A percentile compares a stretch with the other conserved stretches of the same genome.
Evolutionary conservation across 2,329 filamentous ascomycete species (phyloP).

Genomic region (Trichophyton simii): DNA sequence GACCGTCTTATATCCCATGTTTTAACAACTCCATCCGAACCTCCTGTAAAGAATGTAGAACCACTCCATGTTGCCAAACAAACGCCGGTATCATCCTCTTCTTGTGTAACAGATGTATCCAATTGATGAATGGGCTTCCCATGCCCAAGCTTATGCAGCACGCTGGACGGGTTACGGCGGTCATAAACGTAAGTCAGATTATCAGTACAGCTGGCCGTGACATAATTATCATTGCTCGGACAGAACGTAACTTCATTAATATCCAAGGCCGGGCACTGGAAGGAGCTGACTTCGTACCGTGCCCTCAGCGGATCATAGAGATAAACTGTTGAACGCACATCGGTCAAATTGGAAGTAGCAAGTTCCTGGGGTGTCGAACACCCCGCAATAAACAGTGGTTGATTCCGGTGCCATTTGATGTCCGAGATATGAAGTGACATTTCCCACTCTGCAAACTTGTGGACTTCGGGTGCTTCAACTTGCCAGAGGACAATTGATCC

Average conservation of each 20-base stretch:
- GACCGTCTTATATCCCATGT: constrained; percentile 46
- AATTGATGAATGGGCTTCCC: constrained; percentile 40
- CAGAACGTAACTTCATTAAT: constrained; percentile 49
- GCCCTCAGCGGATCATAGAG: constrained; percentile 36
- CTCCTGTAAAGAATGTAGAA: constrained; percentile 45
- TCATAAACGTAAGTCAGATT: constrained; percentile 51
- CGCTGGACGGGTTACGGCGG: constrained; percentile 32
- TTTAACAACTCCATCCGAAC: constrained; percentile 49
- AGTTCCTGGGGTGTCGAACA: constrained; percentile 15
- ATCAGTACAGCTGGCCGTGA: constrained; percentile 49
- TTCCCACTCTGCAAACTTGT: constrained; percentile 15
- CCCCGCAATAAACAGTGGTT: constrained; percentile 41
- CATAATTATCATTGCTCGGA: constrained; percentile 33
- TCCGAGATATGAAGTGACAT: constrained; percentile 46
- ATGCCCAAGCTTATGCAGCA: constrained; percentile 41
- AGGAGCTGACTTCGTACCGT: constrained; percentile 31
- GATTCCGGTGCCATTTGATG: constrained; percentile 42
- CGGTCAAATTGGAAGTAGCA: constrained; percentile 20
- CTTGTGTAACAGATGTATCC: constrained; percentile 26
- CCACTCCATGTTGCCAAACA: constrained; percentile 47
- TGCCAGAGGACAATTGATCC: neutral
- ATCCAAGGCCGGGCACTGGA: constrained; percentile 47
- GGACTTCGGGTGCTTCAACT: constrained; percentile 31
- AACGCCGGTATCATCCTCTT: constrained; percentile 46
- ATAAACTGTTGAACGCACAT: constrained; percentile 39